Percentiles rank a stretch among this genome's conserved stretches.
These are phyloP conservation scores for Trametopsis cervina DNA, from an alignment of 768 basidiomycete species.

Conservation along the genomic window DNA sequence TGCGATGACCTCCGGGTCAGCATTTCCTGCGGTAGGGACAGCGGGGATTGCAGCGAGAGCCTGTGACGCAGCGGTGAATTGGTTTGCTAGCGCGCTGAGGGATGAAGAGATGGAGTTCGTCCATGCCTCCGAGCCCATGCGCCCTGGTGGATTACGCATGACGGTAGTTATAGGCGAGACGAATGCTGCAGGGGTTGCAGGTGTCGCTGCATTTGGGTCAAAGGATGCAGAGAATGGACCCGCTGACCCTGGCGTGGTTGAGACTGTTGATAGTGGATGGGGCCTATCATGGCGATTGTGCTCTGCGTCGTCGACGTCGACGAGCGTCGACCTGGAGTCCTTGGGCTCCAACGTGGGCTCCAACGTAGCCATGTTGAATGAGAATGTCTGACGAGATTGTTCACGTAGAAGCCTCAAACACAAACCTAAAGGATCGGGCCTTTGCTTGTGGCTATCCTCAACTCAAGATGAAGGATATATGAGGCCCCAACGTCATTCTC, in stretches of 20 bases:
- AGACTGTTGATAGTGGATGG: background rate
- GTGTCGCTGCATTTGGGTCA: constrained; percentile 16
- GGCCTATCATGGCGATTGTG: background rate
- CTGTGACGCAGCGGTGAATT: constrained; percentile 35
- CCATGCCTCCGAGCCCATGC: constrained; percentile 17
- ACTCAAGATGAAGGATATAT: constrained; percentile 2
- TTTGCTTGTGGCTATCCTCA: background rate
- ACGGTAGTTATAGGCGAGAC: background rate
- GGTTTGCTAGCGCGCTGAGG: constrained; percentile 32
- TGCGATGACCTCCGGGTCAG: constrained; percentile 15
- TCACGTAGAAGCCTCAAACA: background rate
- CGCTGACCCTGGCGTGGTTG: constrained; percentile 9
- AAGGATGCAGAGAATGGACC: constrained; percentile 19
- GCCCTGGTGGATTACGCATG: background rate
- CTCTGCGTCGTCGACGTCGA: constrained; percentile 2
- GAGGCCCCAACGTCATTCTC: background rate
- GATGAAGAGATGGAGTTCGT: constrained; percentile 29
- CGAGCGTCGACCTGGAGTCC: constrained; percentile 18
- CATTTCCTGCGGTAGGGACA: constrained; percentile 11
- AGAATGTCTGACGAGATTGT: background rate
- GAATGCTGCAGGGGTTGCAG: constrained; percentile 2
- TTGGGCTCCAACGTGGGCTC: constrained; percentile 22
- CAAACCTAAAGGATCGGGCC: background rate
- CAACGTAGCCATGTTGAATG: background rate
- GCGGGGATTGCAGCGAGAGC: constrained; percentile 25